These are phyloP conservation scores for Leptodontidium sp. DNA, from an alignment of 2,329 filamentous ascomycete genomes.

Conservation along the genomic window DNA sequence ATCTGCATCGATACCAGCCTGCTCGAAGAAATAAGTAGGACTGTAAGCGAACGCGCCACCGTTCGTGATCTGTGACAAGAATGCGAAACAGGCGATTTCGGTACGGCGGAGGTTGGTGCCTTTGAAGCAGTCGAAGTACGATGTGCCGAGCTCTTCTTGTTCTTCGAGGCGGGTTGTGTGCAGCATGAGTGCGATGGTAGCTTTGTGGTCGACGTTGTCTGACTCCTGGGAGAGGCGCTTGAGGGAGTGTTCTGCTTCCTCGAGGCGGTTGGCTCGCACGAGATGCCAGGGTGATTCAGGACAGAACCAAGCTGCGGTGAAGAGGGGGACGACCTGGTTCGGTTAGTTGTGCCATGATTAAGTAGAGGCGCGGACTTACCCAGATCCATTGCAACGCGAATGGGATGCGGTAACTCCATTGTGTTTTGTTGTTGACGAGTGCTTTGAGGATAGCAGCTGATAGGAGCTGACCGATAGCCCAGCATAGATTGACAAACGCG, in stretches of 20 bases:
- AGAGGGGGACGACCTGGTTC: conserved; percentile 51
- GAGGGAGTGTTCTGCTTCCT: conserved; percentile 53
- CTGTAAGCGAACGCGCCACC: conserved; percentile 71
- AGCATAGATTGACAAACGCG: conserved; percentile 56
- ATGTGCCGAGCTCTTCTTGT: conserved; percentile 51
- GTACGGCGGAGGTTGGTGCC: conserved; percentile 54
- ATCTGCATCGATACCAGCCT: conserved; percentile 57
- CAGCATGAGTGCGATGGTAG: conserved; percentile 60
- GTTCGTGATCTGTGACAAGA: conserved; percentile 63
- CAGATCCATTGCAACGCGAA: conserved; percentile 57
- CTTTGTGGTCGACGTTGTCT: conserved; percentile 49
- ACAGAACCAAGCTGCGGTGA: conserved; percentile 52
- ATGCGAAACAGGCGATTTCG: conserved; percentile 59
- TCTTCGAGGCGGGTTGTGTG: conserved; percentile 63
- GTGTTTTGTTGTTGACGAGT: conserved; percentile 50
- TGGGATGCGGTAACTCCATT: conserved; percentile 52
- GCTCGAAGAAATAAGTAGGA: conserved; percentile 66
- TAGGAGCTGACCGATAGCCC: conserved; percentile 58
- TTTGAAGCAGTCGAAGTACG: conserved; percentile 58
- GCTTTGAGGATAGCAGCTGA: conserved; percentile 55
- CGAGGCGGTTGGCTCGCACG: conserved; percentile 51
- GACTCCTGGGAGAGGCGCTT: conserved; percentile 48
- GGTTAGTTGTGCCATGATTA: neutral
- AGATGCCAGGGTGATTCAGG: conserved; percentile 60
- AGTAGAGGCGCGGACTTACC: conserved; percentile 41